Conservation (phyloP, 495 filamentous ascomycete genomes). For the Neurospora terricola region DNA sequence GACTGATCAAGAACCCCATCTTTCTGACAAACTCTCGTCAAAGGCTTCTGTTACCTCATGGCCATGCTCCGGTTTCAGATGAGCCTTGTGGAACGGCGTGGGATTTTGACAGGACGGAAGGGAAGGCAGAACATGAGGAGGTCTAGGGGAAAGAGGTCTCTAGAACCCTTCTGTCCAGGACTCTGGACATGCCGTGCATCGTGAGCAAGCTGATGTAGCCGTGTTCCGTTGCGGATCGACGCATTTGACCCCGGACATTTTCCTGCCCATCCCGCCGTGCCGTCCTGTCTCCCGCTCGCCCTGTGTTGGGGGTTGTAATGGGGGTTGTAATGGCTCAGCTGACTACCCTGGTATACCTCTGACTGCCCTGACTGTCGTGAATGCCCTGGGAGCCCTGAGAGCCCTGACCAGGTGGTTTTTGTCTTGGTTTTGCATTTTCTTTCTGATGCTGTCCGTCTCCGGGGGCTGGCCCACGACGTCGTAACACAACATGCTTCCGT, state of each 20-base stretch:
- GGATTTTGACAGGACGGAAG: constrained; percentile 17
- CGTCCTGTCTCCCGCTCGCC: neutral
- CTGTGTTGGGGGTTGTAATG: neutral
- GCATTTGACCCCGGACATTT: neutral
- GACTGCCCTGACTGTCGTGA: neutral
- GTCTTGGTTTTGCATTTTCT: neutral
- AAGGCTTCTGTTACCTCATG: neutral
- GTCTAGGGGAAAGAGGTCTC: constrained; percentile 9
- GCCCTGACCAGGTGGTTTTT: neutral
- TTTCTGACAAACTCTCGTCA: neutral
- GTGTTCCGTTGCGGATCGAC: neutral
- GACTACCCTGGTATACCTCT: neutral
- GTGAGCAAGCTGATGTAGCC: neutral
- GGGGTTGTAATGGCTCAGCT: neutral
- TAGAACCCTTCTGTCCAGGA: neutral
- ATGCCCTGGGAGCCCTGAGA: neutral
- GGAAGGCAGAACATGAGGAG: constrained; percentile 8
- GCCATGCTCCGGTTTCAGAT: constrained; percentile 4
- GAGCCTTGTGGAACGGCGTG: constrained; percentile 9
- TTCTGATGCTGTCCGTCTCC: neutral
- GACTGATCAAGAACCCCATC: neutral
- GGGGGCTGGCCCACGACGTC: neutral
- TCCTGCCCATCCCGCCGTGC: neutral
- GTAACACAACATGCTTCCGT: neutral
- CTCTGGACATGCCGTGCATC: neutral